Conservation (phyloP, 2,329 filamentous ascomycete genomes). For the Tolypocladium pustulatum region DNA sequence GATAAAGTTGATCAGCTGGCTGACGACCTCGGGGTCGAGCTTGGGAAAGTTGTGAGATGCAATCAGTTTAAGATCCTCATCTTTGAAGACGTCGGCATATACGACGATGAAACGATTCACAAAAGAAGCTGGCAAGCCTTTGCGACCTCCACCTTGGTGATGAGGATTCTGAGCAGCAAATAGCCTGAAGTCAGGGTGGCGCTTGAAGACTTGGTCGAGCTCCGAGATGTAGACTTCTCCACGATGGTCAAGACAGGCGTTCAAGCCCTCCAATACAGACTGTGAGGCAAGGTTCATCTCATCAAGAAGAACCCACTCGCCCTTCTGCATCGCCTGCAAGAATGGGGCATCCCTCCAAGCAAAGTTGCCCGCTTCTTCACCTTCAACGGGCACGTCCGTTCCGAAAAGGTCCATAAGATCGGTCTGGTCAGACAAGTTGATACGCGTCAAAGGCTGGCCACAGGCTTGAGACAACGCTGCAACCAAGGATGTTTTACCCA, state of each 20-base stretch:
- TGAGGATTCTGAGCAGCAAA: constrained; percentile 98
- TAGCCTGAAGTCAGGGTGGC: constrained; percentile 81
- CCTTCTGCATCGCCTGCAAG: constrained; percentile 89
- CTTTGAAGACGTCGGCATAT: constrained; percentile 81
- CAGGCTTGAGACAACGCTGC: constrained; percentile 72
- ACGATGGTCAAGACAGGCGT: constrained; percentile 92
- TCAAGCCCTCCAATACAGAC: constrained; percentile 89
- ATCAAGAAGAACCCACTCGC: constrained; percentile 92
- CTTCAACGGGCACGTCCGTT: constrained; percentile 90
- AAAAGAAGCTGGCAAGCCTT: constrained; percentile 89
- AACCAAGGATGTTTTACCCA: constrained; percentile 92
- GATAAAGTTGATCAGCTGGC: constrained; percentile 69
- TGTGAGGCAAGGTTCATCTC: constrained; percentile 99
- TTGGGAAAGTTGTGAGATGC: constrained; percentile 66
- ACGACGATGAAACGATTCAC: constrained; percentile 98
- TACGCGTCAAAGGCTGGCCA: constrained; percentile 75
- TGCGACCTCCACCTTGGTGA: constrained; percentile 90
- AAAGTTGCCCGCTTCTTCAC: constrained; percentile 82
- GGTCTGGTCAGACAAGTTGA: constrained; percentile 96
- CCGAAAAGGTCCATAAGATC: constrained; percentile 97
- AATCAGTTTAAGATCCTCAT: constrained; percentile 73
- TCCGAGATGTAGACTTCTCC: constrained; percentile 94
- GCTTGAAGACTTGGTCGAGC: constrained; percentile 84
- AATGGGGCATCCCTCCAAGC: constrained; percentile 95
- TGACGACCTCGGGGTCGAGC: constrained; percentile 47